Percentiles rank a stretch among this genome's conserved stretches.
Conservation (phyloP, 2,329 filamentous ascomycete species). For the Xylariaceae sp. region DNA sequence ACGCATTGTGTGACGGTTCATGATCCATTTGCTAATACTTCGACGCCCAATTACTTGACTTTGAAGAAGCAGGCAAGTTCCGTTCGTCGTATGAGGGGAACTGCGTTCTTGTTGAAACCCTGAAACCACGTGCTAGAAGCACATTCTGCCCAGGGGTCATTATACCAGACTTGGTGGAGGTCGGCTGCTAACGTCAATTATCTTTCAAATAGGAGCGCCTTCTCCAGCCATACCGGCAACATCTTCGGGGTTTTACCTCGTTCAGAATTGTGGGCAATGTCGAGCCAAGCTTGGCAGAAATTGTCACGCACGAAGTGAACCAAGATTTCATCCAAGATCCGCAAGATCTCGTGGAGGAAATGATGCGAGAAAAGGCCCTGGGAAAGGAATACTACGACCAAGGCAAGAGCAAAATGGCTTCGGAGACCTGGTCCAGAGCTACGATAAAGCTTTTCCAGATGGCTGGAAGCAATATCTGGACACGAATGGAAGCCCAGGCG, state of each 20-base stretch:
- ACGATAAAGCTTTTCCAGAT: not conserved
- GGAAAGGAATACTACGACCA: slow-evolving; percentile 4
- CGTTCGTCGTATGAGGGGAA: not conserved
- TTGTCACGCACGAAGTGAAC: not conserved
- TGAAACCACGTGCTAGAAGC: not conserved
- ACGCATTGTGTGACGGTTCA: not conserved
- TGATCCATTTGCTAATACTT: not conserved
- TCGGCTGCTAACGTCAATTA: not conserved
- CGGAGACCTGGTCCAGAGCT: not conserved
- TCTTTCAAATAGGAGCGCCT: not conserved
- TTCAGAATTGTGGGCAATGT: slow-evolving; percentile 2
- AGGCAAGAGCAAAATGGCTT: not conserved
- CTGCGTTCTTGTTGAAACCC: not conserved
- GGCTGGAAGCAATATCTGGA: not conserved
- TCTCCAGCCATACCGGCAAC: slow-evolving; percentile 3
- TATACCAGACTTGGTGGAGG: not conserved
- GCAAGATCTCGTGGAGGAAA: not conserved
- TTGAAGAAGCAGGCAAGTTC: not conserved
- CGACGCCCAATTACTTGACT: not conserved
- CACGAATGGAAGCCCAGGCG: not conserved
- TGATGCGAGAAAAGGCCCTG: not conserved
- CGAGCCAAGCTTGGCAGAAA: not conserved
- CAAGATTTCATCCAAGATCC: not conserved
- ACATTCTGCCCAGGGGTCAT: not conserved
- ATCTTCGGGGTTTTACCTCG: not conserved